Evolutionary conservation across 768 basidiomycete genomes (phyloP), one percentile per base, ranked within the genome.

Genomic region (Boletus bicolor): DNA sequence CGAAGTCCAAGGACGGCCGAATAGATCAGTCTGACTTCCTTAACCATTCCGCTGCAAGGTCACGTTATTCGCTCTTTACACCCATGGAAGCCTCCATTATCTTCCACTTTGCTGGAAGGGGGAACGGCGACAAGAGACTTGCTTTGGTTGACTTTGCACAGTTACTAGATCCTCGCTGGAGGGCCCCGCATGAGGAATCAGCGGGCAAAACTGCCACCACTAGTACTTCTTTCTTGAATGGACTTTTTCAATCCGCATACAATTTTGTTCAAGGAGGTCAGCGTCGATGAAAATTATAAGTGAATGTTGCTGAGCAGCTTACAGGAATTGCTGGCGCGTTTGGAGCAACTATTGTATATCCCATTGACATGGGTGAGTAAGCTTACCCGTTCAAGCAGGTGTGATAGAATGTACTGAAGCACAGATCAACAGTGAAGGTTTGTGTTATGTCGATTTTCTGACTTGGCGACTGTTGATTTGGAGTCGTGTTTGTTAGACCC

Each of bases 71-170:
- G 38, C 81, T 96, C 50, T 98, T 98, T 72, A 95, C 93, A 0
- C 96, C 96, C 5, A 96, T 98, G 91, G 96, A 98, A 72, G 93
- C 90, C n/a, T 84, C 89, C 51, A 97, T 98, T 66, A 86, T 99
- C 65, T 99, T 98, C 76, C 96, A 99, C 72, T 98, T 98, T 75
- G 94, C 94, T 28, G 87, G 91, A 12, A 83, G 93, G 45, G 95
- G 94, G 14, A 75, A 78, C 44, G 75, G 77, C 4, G 76, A 76
- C 45, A 83, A 86, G 64, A 82, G 93, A 21, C 80, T 99, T 49
- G 83, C 93, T 10, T 73, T 96, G 38, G 73, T 91, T 43, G 97
- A 99, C 71, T 99, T 99, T 72, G 92, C 87, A 19, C 92, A 95
- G 65, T 74, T 98, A 24, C 75, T 98, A 51, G 95, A 98, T 69